Evolutionary conservation across 2,329 filamentous ascomycete genomes (phyloP).

Genomic region (Colletotrichum sp.): DNA sequence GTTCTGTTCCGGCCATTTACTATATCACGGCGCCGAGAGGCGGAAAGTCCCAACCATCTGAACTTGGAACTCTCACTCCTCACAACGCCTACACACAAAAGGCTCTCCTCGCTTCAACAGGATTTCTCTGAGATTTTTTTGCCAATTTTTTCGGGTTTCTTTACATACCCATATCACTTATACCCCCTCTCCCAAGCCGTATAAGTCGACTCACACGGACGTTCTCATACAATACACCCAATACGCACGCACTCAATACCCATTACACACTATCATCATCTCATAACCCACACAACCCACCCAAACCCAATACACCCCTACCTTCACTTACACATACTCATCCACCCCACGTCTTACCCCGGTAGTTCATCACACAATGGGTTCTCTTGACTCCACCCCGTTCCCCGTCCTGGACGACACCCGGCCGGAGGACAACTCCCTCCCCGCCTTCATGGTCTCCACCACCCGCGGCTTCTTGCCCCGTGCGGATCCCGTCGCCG

Average conservation of each 20-base stretch:
- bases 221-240: background rate
- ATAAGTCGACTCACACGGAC: slow-evolving; percentile 3
- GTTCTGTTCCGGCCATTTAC: slow-evolving; percentile 48
- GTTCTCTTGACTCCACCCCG: slow-evolving; percentile 39
- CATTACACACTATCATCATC: background rate
- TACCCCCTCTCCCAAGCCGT: background rate
- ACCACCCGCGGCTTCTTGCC: slow-evolving; percentile 78
- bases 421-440: slow-evolving; percentile 62
- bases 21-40: slow-evolving; percentile 45
- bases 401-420: slow-evolving; percentile 71
- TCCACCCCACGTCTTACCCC: background rate
- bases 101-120: background rate
- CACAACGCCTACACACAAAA: slow-evolving; percentile 10
- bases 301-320: background rate
- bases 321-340: background rate
- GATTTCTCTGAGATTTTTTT: background rate
- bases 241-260: background rate
- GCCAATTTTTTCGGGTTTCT: slow-evolving; percentile 1
- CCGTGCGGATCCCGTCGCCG: slow-evolving; percentile 63
- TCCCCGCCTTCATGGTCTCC: slow-evolving; percentile 81
- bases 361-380: slow-evolving; percentile 34
- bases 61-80: slow-evolving; percentile 17
- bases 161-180: slow-evolving; percentile 7
- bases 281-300: slow-evolving; percentile 9
- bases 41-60: background rate